Conservation (phyloP, 1,139 yeast species). For the Meyerozyma athensensis region DNA sequence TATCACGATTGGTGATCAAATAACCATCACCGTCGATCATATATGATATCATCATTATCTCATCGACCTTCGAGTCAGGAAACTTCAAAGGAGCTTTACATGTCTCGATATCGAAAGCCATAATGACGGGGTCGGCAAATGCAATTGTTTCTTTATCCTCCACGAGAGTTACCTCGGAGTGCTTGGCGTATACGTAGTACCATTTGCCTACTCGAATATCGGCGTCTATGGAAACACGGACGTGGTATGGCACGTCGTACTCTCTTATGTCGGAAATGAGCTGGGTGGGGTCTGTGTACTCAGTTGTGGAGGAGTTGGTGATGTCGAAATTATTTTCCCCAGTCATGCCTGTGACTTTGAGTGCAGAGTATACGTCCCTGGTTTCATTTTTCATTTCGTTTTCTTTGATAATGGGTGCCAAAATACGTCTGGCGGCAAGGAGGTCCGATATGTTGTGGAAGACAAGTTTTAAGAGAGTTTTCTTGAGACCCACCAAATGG, state of each 20-base stretch:
- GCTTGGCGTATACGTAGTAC: slow-evolving; percentile 74
- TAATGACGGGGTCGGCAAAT: slow-evolving; percentile 94
- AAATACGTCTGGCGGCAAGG: slow-evolving; percentile 62
- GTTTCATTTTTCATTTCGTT: slow-evolving; percentile 63
- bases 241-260: slow-evolving; percentile 96
- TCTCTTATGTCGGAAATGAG: slow-evolving; percentile 79
- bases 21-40: slow-evolving; percentile 99
- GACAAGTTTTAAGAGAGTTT: slow-evolving; percentile 58
- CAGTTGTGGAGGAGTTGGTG: slow-evolving; percentile 13
- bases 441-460: slow-evolving; percentile 78
- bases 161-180: slow-evolving; percentile 49
- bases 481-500: slow-evolving; percentile 75
- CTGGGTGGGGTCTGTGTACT: slow-evolving; percentile 52
- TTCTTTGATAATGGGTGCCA: slow-evolving; percentile 66
- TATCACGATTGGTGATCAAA: slow-evolving; percentile 88
- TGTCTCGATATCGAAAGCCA: slow-evolving; percentile 97
- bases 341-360: slow-evolving; percentile 35
- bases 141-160: slow-evolving; percentile 76
- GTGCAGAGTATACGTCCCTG: slow-evolving; percentile 64
- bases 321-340: slow-evolving; percentile 8
- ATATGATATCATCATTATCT: slow-evolving; percentile 97
- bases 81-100: slow-evolving; percentile 94
- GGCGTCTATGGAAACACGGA: slow-evolving; percentile 86
- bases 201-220: slow-evolving; percentile 91
- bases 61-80: slow-evolving; percentile 91